Conservation (phyloP, 2,329 filamentous ascomycete genomes). For the Nemania serpens region DNA sequence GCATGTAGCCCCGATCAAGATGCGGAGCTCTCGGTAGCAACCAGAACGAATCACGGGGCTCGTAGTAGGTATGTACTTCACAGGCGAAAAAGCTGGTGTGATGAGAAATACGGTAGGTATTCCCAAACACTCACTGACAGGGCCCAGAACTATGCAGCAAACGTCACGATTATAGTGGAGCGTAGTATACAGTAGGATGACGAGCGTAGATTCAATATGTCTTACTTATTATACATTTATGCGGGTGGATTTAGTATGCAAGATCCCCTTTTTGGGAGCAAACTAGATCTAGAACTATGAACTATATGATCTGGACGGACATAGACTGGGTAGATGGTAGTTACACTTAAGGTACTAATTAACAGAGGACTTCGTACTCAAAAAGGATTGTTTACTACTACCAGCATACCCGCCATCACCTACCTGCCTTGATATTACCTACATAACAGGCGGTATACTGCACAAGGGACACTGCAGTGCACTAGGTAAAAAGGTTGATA, state of each 20-base stretch:
- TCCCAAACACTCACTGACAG: slow-evolving; percentile 20
- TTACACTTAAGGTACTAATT: slow-evolving; percentile 3
- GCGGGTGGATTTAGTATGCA: too few relatives aligned
- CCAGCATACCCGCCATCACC: too few relatives aligned
- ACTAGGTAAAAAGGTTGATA: neutral
- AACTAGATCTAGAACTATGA: too few relatives aligned
- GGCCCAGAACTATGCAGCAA: slow-evolving; percentile 1
- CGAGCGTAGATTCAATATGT: too few relatives aligned
- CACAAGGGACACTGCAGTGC: neutral
- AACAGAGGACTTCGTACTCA: neutral
- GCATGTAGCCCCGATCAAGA: slow-evolving; percentile 34
- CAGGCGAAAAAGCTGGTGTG: neutral
- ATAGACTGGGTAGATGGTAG: too few relatives aligned
- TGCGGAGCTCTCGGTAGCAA: slow-evolving; percentile 40
- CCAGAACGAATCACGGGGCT: slow-evolving; percentile 36
- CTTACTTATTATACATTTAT: too few relatives aligned
- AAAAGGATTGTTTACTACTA: neutral
- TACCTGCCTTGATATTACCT: neutral
- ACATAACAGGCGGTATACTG: neutral
- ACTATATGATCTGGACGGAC: too few relatives aligned
- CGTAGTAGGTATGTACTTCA: neutral
- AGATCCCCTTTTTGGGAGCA: too few relatives aligned
- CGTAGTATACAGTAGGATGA: too few relatives aligned
- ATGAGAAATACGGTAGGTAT: slow-evolving; percentile 25
- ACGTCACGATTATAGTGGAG: too few relatives aligned